phyloP scores from a whole-genome alignment of 106 monocot species.

The Dendrobium catenatum region DNA sequence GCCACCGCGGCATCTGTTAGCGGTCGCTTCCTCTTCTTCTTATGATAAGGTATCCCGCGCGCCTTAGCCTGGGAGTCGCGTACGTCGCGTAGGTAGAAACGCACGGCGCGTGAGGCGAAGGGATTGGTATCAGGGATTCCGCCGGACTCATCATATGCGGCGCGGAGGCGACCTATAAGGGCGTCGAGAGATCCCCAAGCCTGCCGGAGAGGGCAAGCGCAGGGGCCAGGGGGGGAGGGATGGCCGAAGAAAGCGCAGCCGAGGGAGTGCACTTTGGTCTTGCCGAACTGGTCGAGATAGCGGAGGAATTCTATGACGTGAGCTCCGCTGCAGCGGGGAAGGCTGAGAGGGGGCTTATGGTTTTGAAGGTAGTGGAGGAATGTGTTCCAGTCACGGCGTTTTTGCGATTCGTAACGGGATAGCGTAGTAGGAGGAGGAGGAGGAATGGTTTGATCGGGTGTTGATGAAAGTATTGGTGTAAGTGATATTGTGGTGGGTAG shows the following conservation, averaged over 20 bases:
- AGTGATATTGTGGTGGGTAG: too few relatives aligned
- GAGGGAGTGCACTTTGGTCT: conserved; percentile 49
- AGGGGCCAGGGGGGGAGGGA: conserved; percentile 36
- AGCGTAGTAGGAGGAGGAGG: too few relatives aligned
- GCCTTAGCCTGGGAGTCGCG: conserved; percentile 37
- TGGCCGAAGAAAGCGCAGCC: conserved; percentile 42
- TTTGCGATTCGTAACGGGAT: conserved; percentile 52
- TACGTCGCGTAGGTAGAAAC: conserved; percentile 35
- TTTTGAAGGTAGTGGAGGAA: conserved; percentile 56
- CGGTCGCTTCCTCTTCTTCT: conserved; percentile 26
- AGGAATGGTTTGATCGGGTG: too few relatives aligned
- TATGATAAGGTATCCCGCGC: conserved; percentile 31
- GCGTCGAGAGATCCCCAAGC: conserved; percentile 60
- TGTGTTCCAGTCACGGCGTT: conserved; percentile 64
- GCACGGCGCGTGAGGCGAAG: conserved; percentile 32
- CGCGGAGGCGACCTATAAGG: conserved; percentile 42
- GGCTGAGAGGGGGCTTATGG: conserved; percentile 45
- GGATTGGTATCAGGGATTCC: conserved; percentile 29
- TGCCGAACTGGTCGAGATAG: conserved; percentile 55
- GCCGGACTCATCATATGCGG: conserved; percentile 47
- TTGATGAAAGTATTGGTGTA: too few relatives aligned
- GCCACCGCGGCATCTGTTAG: neutral
- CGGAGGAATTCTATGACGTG: conserved; percentile 54
- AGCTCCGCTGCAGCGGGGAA: conserved; percentile 45
- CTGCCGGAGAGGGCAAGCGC: conserved; percentile 38